phyloP scores from a whole-genome alignment of 257 asterid species.

The Solanum phureja region DNA sequence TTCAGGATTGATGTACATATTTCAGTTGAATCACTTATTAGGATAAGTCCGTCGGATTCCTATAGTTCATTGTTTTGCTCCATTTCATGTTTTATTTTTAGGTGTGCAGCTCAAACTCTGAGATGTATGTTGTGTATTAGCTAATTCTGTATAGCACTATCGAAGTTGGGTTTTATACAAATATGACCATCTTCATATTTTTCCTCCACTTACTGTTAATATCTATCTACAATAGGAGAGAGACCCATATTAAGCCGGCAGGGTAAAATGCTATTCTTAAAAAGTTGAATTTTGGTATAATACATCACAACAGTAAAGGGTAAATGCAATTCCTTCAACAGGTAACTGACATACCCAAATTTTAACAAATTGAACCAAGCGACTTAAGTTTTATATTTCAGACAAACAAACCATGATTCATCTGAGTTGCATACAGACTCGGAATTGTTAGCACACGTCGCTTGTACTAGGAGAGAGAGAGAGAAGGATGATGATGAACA shows the following conservation, averaged over 20 bases:
- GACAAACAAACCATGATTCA: background rate
- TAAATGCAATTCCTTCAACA: background rate
- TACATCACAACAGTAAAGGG: background rate
- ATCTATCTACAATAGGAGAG: background rate
- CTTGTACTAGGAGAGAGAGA: background rate
- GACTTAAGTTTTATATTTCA: background rate
- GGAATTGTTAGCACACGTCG: background rate
- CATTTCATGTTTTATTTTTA: background rate
- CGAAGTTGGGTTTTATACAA: background rate
- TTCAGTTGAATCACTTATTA: background rate
- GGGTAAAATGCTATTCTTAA: background rate
- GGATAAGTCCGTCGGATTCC: background rate
- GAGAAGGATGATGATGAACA: background rate
- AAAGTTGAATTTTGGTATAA: background rate
- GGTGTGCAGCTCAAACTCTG: background rate
- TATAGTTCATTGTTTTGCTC: background rate
- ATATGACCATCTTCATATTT: background rate
- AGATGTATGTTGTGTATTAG: background rate
- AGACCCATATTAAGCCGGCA: background rate
- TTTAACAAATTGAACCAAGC: background rate
- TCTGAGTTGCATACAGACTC: background rate
- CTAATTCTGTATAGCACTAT: background rate
- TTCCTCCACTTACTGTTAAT: background rate
- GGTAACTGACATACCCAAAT: background rate
- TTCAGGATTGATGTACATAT: conserved; percentile 12